A percentile compares a stretch with the other conserved stretches of the same genome.
phyloP scores from a whole-genome alignment of 305 asterid species.

The Striga hermonthica region DNA sequence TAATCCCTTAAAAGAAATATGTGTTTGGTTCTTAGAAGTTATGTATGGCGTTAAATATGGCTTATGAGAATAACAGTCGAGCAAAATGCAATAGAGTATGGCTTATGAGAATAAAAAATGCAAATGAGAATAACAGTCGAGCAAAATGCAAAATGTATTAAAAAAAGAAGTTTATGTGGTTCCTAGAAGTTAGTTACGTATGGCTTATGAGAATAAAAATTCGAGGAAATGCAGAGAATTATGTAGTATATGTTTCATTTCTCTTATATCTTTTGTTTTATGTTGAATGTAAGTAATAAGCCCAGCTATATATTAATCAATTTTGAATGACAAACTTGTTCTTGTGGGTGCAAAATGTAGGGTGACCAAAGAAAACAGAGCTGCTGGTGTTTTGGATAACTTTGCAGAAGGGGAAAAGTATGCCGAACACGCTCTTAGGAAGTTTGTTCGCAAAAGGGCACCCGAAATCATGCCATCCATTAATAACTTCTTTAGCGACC shows the following conservation, averaged over 20 bases:
- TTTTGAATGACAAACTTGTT: background rate
- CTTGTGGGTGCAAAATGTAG: conserved; percentile 34
- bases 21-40: too few species aligned
- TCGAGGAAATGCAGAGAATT: too few species aligned
- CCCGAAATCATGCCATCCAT: conserved; percentile 73
- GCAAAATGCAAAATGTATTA: background rate
- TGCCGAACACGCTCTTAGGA: conserved; percentile 59
- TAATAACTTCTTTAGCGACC: conserved; percentile 74
- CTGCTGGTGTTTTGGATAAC: conserved; percentile 79
- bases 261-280: background rate
- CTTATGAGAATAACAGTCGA: too few species aligned
- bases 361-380: conserved; percentile 78
- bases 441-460: conserved; percentile 56
- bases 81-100: background rate
- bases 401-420: conserved; percentile 75
- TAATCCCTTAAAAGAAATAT: too few species aligned
- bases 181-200: too few species aligned
- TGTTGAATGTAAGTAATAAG: conserved; percentile 2
- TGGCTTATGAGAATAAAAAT: too few species aligned
- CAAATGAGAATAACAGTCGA: too few species aligned
- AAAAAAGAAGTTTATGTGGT: background rate
- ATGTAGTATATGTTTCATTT: too few species aligned
- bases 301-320: background rate
- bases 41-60: too few species aligned
- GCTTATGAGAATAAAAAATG: too few species aligned